Evolutionary conservation across 257 asterid species (phyloP).

Genomic region (Przewalskia tangutica): DNA sequence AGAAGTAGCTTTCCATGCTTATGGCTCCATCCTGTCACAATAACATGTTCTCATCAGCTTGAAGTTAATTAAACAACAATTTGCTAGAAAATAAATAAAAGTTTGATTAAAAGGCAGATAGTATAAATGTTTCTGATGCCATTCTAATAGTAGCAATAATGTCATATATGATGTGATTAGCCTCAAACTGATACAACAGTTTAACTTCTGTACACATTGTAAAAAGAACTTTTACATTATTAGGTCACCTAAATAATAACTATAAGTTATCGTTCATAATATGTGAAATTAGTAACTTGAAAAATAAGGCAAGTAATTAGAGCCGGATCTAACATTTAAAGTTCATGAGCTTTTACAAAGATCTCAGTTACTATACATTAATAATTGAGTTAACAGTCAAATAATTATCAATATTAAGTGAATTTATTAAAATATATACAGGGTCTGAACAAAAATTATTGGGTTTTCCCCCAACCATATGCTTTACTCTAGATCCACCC

Average conservation of each 20-base stretch:
- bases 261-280: neutral
- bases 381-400: no score
- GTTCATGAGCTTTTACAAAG: no score
- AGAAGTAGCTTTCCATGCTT: constrained; percentile 23
- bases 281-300: neutral
- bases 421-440: no score
- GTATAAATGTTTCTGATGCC: neutral
- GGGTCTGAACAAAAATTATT: no score
- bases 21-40: constrained; percentile 34
- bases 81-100: neutral
- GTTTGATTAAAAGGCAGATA: neutral
- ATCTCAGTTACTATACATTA: no score
- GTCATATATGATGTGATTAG: neutral
- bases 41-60: neutral
- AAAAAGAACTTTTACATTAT: neutral
- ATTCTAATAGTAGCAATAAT: neutral
- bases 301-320: neutral
- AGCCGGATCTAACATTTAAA: no score
- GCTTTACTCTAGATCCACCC: no score
- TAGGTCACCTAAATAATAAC: neutral
- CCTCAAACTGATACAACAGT: neutral
- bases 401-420: no score
- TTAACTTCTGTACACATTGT: neutral
- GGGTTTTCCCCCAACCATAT: no score
- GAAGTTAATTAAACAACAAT: neutral